Conservation (phyloP, 768 basidiomycete species). For the Pisolithus microcarpus region DNA sequence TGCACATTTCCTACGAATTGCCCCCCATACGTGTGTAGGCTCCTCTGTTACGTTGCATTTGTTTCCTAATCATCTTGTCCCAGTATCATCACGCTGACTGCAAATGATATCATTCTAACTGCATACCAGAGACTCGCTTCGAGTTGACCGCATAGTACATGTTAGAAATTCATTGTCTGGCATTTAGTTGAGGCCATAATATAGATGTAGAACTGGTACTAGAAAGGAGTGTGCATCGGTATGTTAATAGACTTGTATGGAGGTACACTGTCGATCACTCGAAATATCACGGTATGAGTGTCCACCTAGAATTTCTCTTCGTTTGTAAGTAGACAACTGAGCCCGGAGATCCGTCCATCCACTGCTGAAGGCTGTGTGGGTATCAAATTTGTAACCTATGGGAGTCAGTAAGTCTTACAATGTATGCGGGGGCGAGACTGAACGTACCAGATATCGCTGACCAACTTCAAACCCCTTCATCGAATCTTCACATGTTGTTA, state of each 20-base stretch:
- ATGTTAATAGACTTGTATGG: not conserved
- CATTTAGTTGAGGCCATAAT: too few species aligned
- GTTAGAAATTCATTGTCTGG: too few species aligned
- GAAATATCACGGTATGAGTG: constrained; percentile 16
- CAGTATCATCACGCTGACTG: constrained; percentile 86
- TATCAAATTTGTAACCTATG: constrained; percentile 52
- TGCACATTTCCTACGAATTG: constrained; percentile 89
- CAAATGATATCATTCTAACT: constrained; percentile 71
- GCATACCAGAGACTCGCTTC: constrained; percentile 47
- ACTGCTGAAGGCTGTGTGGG: constrained; percentile 63
- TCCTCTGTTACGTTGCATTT: constrained; percentile 1
- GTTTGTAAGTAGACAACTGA: constrained; percentile 68
- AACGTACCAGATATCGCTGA: constrained; percentile 59
- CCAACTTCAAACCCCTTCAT: constrained; percentile 51
- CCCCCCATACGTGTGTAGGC: constrained; percentile 75
- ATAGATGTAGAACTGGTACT: too few species aligned
- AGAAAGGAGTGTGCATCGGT: too few species aligned
- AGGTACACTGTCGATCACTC: not conserved
- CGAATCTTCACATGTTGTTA: constrained; percentile 47
- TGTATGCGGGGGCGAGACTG: not conserved
- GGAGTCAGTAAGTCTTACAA: not conserved
- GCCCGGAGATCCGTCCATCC: constrained; percentile 58
- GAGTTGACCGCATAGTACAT: not conserved
- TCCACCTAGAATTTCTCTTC: constrained; percentile 60
- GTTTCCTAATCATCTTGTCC: constrained; percentile 51